These are phyloP conservation scores for Macrolepiota albuminosa DNA, from an alignment of 768 basidiomycete species.

Conservation along the genomic window DNA sequence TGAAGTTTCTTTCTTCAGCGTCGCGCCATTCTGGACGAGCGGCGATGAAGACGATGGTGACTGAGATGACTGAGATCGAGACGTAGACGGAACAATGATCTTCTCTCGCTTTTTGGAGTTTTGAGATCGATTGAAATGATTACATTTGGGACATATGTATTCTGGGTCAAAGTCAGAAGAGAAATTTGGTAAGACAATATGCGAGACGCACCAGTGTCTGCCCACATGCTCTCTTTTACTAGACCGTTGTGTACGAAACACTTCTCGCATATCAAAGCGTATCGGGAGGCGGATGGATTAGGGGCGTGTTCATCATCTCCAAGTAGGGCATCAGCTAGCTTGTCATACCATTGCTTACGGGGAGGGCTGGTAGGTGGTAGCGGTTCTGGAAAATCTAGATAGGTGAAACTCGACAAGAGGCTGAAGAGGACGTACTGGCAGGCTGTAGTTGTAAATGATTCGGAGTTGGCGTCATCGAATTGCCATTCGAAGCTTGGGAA, in stretches of 20 bases:
- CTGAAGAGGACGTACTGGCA: constrained; percentile 5
- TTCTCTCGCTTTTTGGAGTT: constrained; percentile 29
- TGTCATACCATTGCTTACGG: constrained; percentile 82
- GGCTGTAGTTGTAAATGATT: constrained; percentile 6
- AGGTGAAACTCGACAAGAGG: not conserved
- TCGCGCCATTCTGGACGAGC: constrained; percentile 2
- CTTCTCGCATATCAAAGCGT: constrained; percentile 84
- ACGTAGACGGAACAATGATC: constrained; percentile 17
- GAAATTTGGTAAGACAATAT: not conserved
- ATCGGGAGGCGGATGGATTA: constrained; percentile 47
- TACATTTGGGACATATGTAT: constrained; percentile 83
- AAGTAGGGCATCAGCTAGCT: constrained; percentile 79
- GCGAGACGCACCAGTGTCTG: constrained; percentile 66
- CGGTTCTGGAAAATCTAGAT: constrained; percentile 6
- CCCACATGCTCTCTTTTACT: constrained; percentile 77
- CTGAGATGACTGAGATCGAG: constrained; percentile 6
- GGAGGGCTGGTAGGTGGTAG: constrained; percentile 38
- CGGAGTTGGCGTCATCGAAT: constrained; percentile 3
- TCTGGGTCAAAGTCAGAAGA: constrained; percentile 37
- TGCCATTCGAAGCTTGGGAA: constrained; percentile 20
- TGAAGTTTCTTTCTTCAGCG: not conserved
- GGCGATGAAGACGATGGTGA: constrained; percentile 5
- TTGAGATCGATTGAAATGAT: constrained; percentile 66
- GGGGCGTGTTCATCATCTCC: constrained; percentile 63
- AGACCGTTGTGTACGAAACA: constrained; percentile 90